These are phyloP conservation scores for Sesbania bispinosa DNA, from an alignment of 306 rosid genomes.

Conservation along the genomic window DNA sequence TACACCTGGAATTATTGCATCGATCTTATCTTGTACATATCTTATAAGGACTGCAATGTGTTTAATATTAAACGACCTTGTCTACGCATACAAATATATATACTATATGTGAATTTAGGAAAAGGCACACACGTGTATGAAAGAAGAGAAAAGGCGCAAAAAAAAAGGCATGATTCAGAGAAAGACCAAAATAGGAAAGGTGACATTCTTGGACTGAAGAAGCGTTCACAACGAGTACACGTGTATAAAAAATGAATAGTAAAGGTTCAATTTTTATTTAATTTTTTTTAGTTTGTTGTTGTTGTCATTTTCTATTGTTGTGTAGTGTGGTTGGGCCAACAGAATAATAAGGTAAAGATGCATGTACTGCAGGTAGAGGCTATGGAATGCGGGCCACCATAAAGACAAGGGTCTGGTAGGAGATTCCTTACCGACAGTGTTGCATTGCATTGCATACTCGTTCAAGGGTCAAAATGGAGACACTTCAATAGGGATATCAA, in stretches of 20 bases:
- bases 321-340: constrained; percentile 27
- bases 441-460: background rate
- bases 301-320: constrained; percentile 5
- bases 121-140: constrained; percentile 24
- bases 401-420: constrained; percentile 27
- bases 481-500: background rate
- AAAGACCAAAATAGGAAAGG: constrained; percentile 12
- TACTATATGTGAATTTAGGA: background rate
- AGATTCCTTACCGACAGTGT: constrained; percentile 43
- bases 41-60: background rate
- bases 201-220: constrained; percentile 21
- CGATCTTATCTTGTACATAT: constrained; percentile 24
- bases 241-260: background rate
- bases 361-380: constrained; percentile 1
- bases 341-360: constrained; percentile 26
- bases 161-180: background rate
- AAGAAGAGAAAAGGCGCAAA: background rate
- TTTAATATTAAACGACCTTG: background rate
- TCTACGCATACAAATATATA: too few relatives aligned
- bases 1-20: constrained; percentile 9
- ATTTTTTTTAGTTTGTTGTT: too few relatives aligned
- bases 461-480: background rate
- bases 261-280: background rate
- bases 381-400: constrained; percentile 18
- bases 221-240: too few relatives aligned